Evolutionary conservation across 345 rosid genomes (phyloP), one percentile per base, ranked within the genome.

Genomic region (Hirschfeldia incana): DNA sequence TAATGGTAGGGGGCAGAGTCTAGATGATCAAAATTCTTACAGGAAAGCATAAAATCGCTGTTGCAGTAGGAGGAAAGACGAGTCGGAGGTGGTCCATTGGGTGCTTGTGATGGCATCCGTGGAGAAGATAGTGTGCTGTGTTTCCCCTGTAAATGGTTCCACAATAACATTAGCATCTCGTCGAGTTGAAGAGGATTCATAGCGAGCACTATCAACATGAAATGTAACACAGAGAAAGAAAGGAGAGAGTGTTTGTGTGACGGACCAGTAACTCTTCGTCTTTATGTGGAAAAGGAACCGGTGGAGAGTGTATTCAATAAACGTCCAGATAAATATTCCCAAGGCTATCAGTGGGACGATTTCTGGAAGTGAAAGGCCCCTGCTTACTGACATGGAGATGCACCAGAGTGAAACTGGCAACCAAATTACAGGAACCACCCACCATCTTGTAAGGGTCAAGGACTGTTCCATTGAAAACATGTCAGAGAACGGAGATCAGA

Each of bases 21-120:
- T 21, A 27, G 16, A 46, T 4, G 42, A 13, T 27, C 67, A 86
- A 67, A 67, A 30, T 55, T 78, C 91, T 70, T 86, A 92, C 98
- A 0, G 89, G 92, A 68, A 90, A 27, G 70, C 79, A 84, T 8
- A 94, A 81, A 55, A 94, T 78, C 34, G 97, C 93, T 26, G 97
- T 84, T 53, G 93, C 94, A 6, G 91, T 86, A 11, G 98, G 98
- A 65, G 98, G 97, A 66, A 94, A 92, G 78, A 94, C 97, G 30
- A 94, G 98, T 15, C 98, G 85, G 34, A 92, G 86, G 75, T 86
- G 86, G 86, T 94, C 97, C 97, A 90, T 92, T 13, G 98, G 98
- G 89, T 94, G 97, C 85, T 94, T 94, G 80, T 94, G 97, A 82
- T 94, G 98, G 84, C 94, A 92, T 62, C 98, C 98, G 69, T 94